These are phyloP conservation scores for Trichopus zeylanicus DNA, from an alignment of 116 monocot species.

Conservation along the genomic window DNA sequence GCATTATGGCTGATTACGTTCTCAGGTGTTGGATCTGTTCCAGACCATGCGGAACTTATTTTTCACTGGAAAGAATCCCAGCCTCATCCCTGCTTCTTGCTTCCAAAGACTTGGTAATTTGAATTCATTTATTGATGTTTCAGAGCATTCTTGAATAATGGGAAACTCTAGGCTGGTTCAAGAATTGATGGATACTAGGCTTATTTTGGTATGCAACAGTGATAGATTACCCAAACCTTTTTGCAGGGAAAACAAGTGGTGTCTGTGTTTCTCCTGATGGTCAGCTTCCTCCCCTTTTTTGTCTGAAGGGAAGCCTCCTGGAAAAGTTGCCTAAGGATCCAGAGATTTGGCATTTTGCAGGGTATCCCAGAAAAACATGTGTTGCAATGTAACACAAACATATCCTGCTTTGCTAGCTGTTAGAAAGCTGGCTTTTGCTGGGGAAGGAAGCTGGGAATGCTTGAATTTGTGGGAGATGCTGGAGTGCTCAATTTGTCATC, in stretches of 20 bases:
- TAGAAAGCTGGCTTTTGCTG: slow-evolving; percentile 69
- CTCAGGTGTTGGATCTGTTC: too few relatives aligned
- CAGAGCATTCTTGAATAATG: too few relatives aligned
- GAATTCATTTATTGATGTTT: too few relatives aligned
- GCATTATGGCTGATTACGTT: too few relatives aligned
- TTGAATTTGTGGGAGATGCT: slow-evolving; percentile 85
- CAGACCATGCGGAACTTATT: too few relatives aligned
- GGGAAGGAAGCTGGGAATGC: slow-evolving; percentile 77
- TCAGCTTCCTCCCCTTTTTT: slow-evolving; percentile 76
- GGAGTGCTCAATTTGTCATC: slow-evolving; percentile 95
- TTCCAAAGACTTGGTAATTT: too few relatives aligned
- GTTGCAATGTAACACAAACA: slow-evolving; percentile 87
- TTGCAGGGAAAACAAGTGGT: slow-evolving; percentile 48
- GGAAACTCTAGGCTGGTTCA: too few relatives aligned
- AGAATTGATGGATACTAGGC: too few relatives aligned
- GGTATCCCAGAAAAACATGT: slow-evolving; percentile 73
- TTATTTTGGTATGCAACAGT: not conserved
- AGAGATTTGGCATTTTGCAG: slow-evolving; percentile 72
- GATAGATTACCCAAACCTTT: not conserved
- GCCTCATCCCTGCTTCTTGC: too few relatives aligned
- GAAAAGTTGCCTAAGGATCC: slow-evolving; percentile 62
- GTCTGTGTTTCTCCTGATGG: slow-evolving; percentile 80
- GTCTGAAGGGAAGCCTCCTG: slow-evolving; percentile 65
- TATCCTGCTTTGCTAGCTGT: slow-evolving; percentile 59
- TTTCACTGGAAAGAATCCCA: too few relatives aligned